Base-by-base conservation (phyloP, 2,329 filamentous ascomycete species). In the Neonectria neomacrospora region DNA sequence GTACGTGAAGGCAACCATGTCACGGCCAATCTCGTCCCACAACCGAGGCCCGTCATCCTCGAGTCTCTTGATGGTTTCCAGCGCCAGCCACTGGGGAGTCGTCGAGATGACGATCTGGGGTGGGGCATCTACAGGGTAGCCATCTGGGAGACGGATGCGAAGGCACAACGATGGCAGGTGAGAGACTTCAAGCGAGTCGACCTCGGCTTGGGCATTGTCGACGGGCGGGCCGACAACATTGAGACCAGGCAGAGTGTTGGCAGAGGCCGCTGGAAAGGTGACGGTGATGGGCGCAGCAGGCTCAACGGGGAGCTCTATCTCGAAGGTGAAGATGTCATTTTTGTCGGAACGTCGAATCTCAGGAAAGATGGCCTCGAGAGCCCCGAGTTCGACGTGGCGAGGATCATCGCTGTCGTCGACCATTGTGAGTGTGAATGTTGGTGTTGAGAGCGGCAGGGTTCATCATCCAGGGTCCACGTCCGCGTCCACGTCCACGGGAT, bases 361-460 rank as follows among this genome's bases (percentile, higher is more conserved):
- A n/a, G 89, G 89, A 67, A 85, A 91, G 71, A 91, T 91, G 65
- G 88, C 87, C 59, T 82, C 79, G 59, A 91, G 82, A 14, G 87
- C 85, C 70, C 82, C 84, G 58, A 91, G 80, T 80, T 91, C 89
- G 50, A 83, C 79, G 58, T 81, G 76, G 53, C 89, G 87, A 66
- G 82, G 80, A 71, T 88, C 84, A 70, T 85, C 82, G 66, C 76
- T 78, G 61, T 78, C 78, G 58, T 78, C 75, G 66, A 80, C 79
- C 80, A 82, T 74, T 52, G 52, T 50, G 28, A 32, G 8, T 50
- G 47, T 54, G 64, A 45, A 48, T 64, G 58, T 45, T 66, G 45
- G 37, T 51, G 58, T 59, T 52, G 60, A 61, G 64, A 61, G 50
- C 39, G 42, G 44, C 45, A 61, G 52, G 32, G 66, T 45, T 71